phyloP scores from a whole-genome alignment of 768 basidiomycete genomes.

The Russula lepida region DNA sequence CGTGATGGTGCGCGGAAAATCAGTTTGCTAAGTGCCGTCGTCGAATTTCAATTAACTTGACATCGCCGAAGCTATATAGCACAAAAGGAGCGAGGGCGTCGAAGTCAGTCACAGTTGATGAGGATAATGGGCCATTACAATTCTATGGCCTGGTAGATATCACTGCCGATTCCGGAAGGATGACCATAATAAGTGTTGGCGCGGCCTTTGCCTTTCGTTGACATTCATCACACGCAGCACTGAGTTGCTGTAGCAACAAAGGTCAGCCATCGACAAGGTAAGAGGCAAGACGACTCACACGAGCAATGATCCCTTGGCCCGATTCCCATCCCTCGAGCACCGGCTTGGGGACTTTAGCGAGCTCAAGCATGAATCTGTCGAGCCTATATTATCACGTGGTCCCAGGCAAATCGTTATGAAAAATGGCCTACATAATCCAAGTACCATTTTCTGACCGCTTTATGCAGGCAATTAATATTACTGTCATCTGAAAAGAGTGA shows the following conservation, averaged over 20 bases:
- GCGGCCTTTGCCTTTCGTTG: constrained; percentile 31
- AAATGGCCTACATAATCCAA: constrained; percentile 66
- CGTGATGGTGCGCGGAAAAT: constrained; percentile 36
- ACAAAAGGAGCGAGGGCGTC: background rate
- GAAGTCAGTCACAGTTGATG: background rate
- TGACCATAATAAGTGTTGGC: constrained; percentile 3
- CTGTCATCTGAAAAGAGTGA: background rate
- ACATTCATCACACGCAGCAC: constrained; percentile 40
- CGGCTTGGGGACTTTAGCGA: constrained; percentile 38
- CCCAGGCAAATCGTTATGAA: background rate
- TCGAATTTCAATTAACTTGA: background rate
- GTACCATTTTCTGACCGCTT: constrained; percentile 55
- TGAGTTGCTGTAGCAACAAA: constrained; percentile 38
- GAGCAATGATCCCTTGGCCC: constrained; percentile 43
- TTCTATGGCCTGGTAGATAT: constrained; percentile 70
- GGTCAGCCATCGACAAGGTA: background rate
- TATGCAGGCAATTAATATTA: background rate
- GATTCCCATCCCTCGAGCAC: constrained; percentile 46
- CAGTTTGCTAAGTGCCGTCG: background rate
- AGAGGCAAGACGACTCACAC: background rate
- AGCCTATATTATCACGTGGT: constrained; percentile 36
- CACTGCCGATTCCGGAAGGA: constrained; percentile 38
- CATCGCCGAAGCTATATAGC: constrained; percentile 1
- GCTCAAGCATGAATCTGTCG: constrained; percentile 58
- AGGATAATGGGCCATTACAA: constrained; percentile 41